Percentiles rank a stretch among this genome's conserved stretches.
These are phyloP conservation scores for Phialophora verrucosa DNA, from an alignment of 2,329 filamentous ascomycete genomes.

Conservation along the genomic window DNA sequence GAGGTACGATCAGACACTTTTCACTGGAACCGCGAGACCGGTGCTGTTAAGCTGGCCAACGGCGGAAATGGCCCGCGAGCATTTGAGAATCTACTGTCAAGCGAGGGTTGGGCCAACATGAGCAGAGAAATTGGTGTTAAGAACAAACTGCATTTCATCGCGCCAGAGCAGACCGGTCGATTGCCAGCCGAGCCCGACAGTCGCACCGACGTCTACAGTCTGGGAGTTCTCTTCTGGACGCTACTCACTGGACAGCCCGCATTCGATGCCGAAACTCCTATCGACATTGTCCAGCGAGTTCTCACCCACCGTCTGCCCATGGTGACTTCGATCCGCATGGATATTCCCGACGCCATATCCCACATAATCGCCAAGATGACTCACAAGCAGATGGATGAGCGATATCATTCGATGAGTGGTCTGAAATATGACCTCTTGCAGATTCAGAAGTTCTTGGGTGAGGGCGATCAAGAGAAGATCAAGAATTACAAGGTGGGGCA, in stretches of 20 bases:
- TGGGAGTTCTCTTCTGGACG: slow-evolving; percentile 88
- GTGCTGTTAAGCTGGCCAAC: slow-evolving; percentile 77
- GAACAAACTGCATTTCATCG: slow-evolving; percentile 89
- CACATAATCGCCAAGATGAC: slow-evolving; percentile 91
- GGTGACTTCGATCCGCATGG: slow-evolving; percentile 76
- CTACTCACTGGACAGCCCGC: slow-evolving; percentile 79
- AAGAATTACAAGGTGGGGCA: slow-evolving; percentile 76
- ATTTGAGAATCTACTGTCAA: slow-evolving; percentile 85
- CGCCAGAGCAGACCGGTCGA: slow-evolving; percentile 90
- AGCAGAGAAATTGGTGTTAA: slow-evolving; percentile 85
- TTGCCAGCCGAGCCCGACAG: slow-evolving; percentile 91
- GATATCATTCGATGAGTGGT: slow-evolving; percentile 88
- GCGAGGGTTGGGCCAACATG: slow-evolving; percentile 82
- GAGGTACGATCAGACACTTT: slow-evolving; percentile 91
- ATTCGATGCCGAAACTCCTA: slow-evolving; percentile 77
- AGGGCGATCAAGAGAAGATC: slow-evolving; percentile 74
- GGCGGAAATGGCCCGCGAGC: slow-evolving; percentile 86
- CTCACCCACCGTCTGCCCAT: slow-evolving; percentile 77
- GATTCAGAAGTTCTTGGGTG: slow-evolving; percentile 74
- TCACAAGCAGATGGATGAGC: slow-evolving; percentile 81
- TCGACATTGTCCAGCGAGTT: slow-evolving; percentile 91
- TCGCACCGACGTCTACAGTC: slow-evolving; percentile 89
- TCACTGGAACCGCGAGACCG: slow-evolving; percentile 75
- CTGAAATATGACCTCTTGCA: slow-evolving; percentile 79
- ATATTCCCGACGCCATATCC: slow-evolving; percentile 82